Conservation (phyloP, 768 basidiomycete genomes). For the Lactarius deliciosus region DNA sequence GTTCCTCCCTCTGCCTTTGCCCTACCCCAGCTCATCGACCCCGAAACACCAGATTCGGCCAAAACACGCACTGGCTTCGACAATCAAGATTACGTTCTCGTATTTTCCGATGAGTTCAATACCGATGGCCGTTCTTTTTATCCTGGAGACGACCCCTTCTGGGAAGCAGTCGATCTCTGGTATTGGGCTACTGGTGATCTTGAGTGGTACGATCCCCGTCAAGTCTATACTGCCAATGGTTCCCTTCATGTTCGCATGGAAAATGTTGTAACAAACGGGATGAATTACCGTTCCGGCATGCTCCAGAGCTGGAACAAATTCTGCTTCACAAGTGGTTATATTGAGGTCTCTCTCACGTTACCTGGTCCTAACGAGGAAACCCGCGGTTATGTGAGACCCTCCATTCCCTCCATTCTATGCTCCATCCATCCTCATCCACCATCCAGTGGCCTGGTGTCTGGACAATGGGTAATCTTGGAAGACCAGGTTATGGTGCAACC, state of each 20-base stretch:
- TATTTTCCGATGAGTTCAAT: slow-evolving; percentile 69
- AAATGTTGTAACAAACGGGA: slow-evolving; percentile 48
- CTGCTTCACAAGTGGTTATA: slow-evolving; percentile 74
- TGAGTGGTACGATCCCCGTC: slow-evolving; percentile 75
- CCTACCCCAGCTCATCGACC: slow-evolving; percentile 67
- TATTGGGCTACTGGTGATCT: slow-evolving; percentile 68
- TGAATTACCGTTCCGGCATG: slow-evolving; percentile 73
- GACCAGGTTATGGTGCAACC: slow-evolving; percentile 77
- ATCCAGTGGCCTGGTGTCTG: slow-evolving; percentile 79
- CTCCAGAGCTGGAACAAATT: slow-evolving; percentile 91
- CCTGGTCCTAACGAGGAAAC: slow-evolving; percentile 59
- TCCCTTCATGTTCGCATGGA: slow-evolving; percentile 71
- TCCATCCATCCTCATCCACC: not conserved
- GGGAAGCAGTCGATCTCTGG: slow-evolving; percentile 74
- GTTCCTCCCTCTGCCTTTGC: slow-evolving; percentile 40
- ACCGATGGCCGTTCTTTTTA: slow-evolving; percentile 50
- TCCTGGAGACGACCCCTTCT: slow-evolving; percentile 64
- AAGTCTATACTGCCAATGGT: slow-evolving; percentile 66
- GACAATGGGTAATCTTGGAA: slow-evolving; percentile 87
- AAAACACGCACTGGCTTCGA: slow-evolving; percentile 69
- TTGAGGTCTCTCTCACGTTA: slow-evolving; percentile 63
- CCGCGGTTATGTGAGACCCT: slow-evolving; percentile 43
- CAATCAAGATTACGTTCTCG: slow-evolving; percentile 62
- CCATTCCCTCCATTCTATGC: not conserved
- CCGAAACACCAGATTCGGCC: slow-evolving; percentile 60